Conservation (phyloP, 2,329 filamentous ascomycete genomes). For the Ophiosphaerella korrae region DNA sequence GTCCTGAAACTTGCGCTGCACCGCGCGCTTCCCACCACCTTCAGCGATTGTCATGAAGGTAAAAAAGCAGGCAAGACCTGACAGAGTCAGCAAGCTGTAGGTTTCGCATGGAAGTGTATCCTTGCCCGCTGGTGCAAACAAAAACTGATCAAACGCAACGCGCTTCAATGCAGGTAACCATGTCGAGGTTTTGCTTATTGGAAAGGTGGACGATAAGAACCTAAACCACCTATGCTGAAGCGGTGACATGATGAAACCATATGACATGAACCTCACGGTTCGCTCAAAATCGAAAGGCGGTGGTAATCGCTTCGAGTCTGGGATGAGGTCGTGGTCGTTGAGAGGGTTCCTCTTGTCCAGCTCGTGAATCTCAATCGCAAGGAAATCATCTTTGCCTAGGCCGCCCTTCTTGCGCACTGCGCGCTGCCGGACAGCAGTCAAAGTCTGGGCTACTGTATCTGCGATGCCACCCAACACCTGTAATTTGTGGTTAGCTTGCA, state of each 20-base stretch:
- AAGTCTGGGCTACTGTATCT: conserved; percentile 92
- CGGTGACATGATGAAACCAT: conserved; percentile 95
- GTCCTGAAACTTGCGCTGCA: conserved; percentile 84
- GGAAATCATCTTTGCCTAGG: conserved; percentile 67
- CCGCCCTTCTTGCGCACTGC: conserved; percentile 70
- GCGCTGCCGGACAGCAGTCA: conserved; percentile 79
- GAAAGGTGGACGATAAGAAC: conserved; percentile 81
- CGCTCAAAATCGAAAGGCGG: conserved; percentile 95
- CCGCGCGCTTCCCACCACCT: conserved; percentile 80
- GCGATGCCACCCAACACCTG: conserved; percentile 84
- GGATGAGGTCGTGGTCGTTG: conserved; percentile 68
- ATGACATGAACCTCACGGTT: conserved; percentile 92
- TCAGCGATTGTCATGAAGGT: conserved; percentile 96
- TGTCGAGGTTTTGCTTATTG: conserved; percentile 73
- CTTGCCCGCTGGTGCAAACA: conserved; percentile 86
- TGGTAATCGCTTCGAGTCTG: conserved; percentile 65
- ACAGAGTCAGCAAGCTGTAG: background rate
- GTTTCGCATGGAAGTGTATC: too few species aligned
- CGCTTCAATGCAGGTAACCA: conserved; percentile 83
- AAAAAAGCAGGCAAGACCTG: conserved; percentile 84
- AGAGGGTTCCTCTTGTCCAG: conserved; percentile 79
- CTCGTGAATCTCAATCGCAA: conserved; percentile 88
- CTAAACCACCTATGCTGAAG: conserved; percentile 96
- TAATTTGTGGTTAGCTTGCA: conserved; percentile 8
- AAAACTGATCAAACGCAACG: conserved; percentile 87